Evolutionary conservation across 75 land plant species (phyloP), one percentile per base, ranked within the genome.

Genomic region (Pinus tabuliformis): DNA sequence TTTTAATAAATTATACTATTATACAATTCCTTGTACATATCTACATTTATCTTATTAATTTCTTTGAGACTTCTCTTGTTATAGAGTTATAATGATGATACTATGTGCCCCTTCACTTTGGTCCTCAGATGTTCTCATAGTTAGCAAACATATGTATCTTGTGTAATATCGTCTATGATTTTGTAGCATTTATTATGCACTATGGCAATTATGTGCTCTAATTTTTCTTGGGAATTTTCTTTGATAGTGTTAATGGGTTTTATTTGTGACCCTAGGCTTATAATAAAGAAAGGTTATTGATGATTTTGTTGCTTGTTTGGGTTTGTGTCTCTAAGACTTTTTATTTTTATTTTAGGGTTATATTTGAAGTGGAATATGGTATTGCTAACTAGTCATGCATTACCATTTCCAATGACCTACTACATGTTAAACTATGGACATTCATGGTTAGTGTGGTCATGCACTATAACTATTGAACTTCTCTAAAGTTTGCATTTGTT

Each of bases 231-330:
- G 4, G 6, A 12, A 1, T 7, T 61, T 24, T 8, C 63, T 61
- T 20, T 61, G 63, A 61, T 8, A n/a, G 24, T 4, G 8, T 5
- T 7, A 61, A 2, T 20, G 28, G 6, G 9, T 6, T 20, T 5
- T 21, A 60, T 18, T 14, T 17, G 37, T 17, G 33, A 64, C 5
- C 6, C 5, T 36, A 37, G 20, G 30, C 12, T 13, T 65, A 65
- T 45, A 37, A 65, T 37, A 18, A 26, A 26, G 26, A 26, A 26
- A 26, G 26, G 5, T 12, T 3, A 37, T 42, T 36, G 14, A 4
- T 37, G 70, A 6, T 42, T 65, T 65, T 14, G 36, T 65, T 65
- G 70, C 65, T 65, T 65, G 42, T 65, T 5, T 65, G 45, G 37
- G 70, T 65, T 11, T 9, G 36, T 33, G 42, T 65, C 45, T 42